phyloP scores from a whole-genome alignment of 179 eudicot genomes.

The Heliamphora pulchella region DNA sequence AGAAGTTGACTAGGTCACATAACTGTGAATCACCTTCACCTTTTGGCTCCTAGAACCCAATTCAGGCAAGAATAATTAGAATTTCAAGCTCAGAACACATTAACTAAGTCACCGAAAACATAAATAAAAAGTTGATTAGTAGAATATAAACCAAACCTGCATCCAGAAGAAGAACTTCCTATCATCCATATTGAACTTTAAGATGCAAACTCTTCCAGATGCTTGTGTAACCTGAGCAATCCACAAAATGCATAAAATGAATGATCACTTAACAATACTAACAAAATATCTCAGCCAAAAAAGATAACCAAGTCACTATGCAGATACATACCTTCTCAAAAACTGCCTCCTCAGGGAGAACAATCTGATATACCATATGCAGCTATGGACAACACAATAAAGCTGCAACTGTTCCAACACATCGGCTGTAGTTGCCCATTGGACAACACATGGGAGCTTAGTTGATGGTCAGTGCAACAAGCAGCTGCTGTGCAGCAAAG shows the following conservation, averaged over 20 bases:
- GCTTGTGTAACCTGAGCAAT: constrained; percentile 71
- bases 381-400: too few species aligned
- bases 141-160: constrained; percentile 46
- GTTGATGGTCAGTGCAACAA: too few species aligned
- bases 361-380: constrained; percentile 43
- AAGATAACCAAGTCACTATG: background rate
- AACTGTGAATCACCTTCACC: constrained; percentile 59
- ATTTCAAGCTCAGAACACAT: background rate
- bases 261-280: background rate
- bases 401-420: too few species aligned
- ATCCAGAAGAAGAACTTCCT: constrained; percentile 95
- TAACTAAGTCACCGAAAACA: too few species aligned
- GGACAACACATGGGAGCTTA: too few species aligned
- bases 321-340: constrained; percentile 74
- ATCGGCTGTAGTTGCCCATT: too few species aligned
- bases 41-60: constrained; percentile 64
- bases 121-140: background rate
- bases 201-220: constrained; percentile 81
- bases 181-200: constrained; percentile 89
- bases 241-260: constrained; percentile 6
- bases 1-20: constrained; percentile 68
- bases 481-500: too few species aligned
- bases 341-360: constrained; percentile 84
- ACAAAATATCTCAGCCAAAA: background rate
- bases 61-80: constrained; percentile 17